Evolutionary conservation across 345 rosid genomes (phyloP), one percentile per base, ranked within the genome.

Genomic region (Linum lewisii): DNA sequence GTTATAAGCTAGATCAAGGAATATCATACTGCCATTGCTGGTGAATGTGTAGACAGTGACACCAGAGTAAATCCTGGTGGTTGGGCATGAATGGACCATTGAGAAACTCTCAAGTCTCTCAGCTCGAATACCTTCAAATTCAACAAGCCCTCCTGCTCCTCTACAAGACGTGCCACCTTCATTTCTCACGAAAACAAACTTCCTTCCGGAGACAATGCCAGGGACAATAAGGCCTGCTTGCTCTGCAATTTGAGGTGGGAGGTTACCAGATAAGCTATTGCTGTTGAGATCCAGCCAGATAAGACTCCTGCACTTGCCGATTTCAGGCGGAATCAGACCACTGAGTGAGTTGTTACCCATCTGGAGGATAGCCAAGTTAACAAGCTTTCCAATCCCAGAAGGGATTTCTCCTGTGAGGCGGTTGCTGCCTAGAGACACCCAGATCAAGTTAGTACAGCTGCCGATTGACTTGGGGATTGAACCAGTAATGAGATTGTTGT

Each of bases 201-300:
- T 88, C 79, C 88, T 88, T 65, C 98, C 98, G 0, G 98, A 82
- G 42, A 86, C 95, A 71, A 66, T 72, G 47, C 96, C 98, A 0
- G 96, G 93, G 75, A 73, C 75, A 5, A 86, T 79, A 20, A 75
- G 66, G 23, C 93, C 95, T n/a, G 96, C 68, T 63, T 86, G 87
- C 54, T 71, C 74, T 24, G 98, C 84, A 42, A 92, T 77, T 73
- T 77, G 79, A 29, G 72, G 47, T 16, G 96, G 95, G 58, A 92
- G 75, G 19, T 72, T 57, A 0, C 98, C 98, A 4, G 66, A 64
- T 16, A 92, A 69, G 34, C 69, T 37, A 61, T 92, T 92, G 78
- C 98, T 92, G 73, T 92, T 92, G 60, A 92, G 77, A 67, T 92
- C 98, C 1, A 92, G 93, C 98, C 98, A 92, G 51, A 92, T 84